A percentile compares a stretch with the other conserved stretches of the same genome.
phyloP scores from a whole-genome alignment of 2,329 filamentous ascomycete species.

The Curvularia sp. region DNA sequence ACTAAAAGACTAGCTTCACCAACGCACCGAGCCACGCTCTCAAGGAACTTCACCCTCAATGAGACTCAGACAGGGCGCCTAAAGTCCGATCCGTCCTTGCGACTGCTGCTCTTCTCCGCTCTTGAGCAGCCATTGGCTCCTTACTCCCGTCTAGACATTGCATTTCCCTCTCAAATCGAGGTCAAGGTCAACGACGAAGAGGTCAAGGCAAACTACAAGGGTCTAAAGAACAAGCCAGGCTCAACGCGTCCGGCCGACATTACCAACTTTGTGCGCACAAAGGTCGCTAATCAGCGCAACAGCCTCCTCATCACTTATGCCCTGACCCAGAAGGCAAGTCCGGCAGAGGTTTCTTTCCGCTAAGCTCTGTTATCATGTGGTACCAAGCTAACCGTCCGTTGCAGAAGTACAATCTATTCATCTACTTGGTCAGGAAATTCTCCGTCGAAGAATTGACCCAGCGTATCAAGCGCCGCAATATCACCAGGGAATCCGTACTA shows the following conservation, averaged over 20 bases:
- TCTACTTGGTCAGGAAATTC: slow-evolving; percentile 78
- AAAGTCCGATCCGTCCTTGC: slow-evolving; percentile 66
- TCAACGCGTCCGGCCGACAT: slow-evolving; percentile 94
- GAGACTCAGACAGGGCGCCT: slow-evolving; percentile 64
- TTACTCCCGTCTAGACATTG: slow-evolving; percentile 66
- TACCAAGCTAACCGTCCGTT: slow-evolving; percentile 25
- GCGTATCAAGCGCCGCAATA: slow-evolving; percentile 71
- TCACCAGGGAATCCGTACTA: slow-evolving; percentile 82
- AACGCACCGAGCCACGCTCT: slow-evolving; percentile 64
- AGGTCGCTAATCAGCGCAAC: slow-evolving; percentile 73
- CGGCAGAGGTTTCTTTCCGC: slow-evolving; percentile 37
- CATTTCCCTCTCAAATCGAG: slow-evolving; percentile 92
- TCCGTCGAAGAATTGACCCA: slow-evolving; percentile 75
- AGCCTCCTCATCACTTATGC: slow-evolving; percentile 88
- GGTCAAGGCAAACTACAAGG: slow-evolving; percentile 90
- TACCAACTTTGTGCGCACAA: slow-evolving; percentile 75
- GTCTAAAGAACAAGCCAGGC: slow-evolving; percentile 93
- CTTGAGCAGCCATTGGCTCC: slow-evolving; percentile 57
- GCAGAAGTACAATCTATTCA: slow-evolving; percentile 61
- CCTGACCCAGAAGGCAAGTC: slow-evolving; percentile 80
- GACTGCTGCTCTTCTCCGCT: slow-evolving; percentile 85
- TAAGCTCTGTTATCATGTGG: slow-evolving; percentile 1
- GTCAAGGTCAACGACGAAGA: slow-evolving; percentile 88
- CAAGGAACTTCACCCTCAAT: slow-evolving; percentile 66
- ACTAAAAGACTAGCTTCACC: slow-evolving; percentile 60